Conservation (phyloP, 75 land plant species). For the Sequoiadendron giganteum region DNA sequence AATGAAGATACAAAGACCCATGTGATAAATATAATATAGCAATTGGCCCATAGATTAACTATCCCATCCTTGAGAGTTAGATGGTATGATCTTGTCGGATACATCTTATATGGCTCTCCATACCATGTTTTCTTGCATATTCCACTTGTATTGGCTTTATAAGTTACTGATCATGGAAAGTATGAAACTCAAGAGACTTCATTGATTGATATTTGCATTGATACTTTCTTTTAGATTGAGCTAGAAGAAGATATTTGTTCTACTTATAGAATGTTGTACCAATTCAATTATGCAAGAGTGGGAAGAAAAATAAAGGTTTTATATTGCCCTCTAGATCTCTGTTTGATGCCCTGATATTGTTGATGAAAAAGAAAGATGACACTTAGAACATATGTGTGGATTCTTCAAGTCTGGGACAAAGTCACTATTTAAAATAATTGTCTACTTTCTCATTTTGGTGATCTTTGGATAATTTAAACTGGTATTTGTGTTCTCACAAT, state of each 20-base stretch:
- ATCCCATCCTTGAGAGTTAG: not conserved
- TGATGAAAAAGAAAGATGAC: not conserved
- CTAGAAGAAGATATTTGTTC: not conserved
- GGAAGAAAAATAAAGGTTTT: not conserved
- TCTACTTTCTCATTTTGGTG: not conserved
- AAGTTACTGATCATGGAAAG: not conserved
- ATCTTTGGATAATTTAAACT: not conserved
- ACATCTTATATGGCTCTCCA: not conserved
- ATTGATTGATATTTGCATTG: not conserved
- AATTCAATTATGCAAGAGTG: not conserved
- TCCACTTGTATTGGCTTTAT: not conserved
- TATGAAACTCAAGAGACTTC: not conserved
- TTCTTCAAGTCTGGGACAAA: not conserved
- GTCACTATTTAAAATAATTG: not conserved
- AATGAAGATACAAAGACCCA: not conserved
- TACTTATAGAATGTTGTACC: not conserved
- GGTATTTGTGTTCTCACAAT: not conserved
- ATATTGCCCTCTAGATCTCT: not conserved
- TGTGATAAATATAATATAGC: not conserved
- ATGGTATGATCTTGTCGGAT: not conserved
- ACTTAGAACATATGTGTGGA: not conserved
- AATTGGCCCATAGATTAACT: not conserved
- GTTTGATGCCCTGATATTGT: not conserved
- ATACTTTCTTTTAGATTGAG: not conserved
- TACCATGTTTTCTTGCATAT: not conserved